A percentile compares a stretch with the other conserved stretches of the same genome.
Evolutionary conservation across 192 early-diverging fungal species (phyloP).

Genomic region (Dissophora globulifera): DNA sequence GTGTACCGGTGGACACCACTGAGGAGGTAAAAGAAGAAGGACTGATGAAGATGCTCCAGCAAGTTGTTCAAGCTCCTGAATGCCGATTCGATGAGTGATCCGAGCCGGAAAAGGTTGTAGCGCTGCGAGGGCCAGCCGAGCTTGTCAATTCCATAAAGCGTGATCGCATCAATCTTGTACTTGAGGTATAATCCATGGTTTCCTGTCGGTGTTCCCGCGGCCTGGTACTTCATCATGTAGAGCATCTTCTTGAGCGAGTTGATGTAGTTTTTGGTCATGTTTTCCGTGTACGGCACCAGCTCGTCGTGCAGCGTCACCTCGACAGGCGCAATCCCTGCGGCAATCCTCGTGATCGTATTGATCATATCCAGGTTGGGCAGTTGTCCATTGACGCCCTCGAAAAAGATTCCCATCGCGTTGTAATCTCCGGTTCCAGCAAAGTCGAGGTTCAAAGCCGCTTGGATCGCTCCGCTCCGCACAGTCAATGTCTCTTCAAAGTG

Average conservation of each 20-base stretch:
- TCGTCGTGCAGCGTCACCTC: slow-evolving; percentile 70
- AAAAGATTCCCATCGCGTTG: slow-evolving; percentile 75
- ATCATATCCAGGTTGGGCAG: slow-evolving; percentile 92
- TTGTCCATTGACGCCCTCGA: slow-evolving; percentile 91
- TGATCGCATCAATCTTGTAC: slow-evolving; percentile 86
- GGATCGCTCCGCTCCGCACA: slow-evolving; percentile 80
- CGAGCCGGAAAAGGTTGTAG: slow-evolving; percentile 62
- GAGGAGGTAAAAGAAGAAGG: slow-evolving; percentile 97
- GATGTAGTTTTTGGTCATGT: slow-evolving; percentile 55
- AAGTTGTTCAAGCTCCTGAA: slow-evolving; percentile 91
- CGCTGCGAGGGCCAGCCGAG: slow-evolving; percentile 37
- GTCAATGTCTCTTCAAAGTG: slow-evolving; percentile 25
- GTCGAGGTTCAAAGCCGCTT: slow-evolving; percentile 88
- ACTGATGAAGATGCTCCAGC: slow-evolving; percentile 94
- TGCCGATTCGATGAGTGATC: slow-evolving; percentile 78
- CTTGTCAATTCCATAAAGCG: slow-evolving; percentile 62
- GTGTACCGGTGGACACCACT: slow-evolving; percentile 81
- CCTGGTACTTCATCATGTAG: slow-evolving; percentile 72
- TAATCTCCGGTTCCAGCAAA: slow-evolving; percentile 75
- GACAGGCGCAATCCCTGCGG: slow-evolving; percentile 62
- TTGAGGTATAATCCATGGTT: slow-evolving; percentile 76
- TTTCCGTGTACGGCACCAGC: slow-evolving; percentile 22
- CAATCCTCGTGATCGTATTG: slow-evolving; percentile 74
- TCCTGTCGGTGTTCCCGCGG: slow-evolving; percentile 72
- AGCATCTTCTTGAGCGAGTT: slow-evolving; percentile 59